These are phyloP conservation scores for Craterostigma plantagineum DNA, from an alignment of 257 asterid genomes.

Conservation along the genomic window DNA sequence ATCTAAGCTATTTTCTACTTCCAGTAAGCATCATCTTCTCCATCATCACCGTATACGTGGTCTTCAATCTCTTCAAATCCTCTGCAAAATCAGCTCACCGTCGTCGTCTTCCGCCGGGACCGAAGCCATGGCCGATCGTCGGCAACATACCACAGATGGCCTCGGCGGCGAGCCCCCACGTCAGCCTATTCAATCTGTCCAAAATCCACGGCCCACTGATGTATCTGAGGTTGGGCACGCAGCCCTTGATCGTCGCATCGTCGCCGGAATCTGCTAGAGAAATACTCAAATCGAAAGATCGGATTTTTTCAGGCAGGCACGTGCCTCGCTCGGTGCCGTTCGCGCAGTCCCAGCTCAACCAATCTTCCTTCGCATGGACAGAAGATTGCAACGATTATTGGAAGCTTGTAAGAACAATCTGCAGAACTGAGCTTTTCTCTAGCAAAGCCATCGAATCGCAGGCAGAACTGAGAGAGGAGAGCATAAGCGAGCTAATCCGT, in stretches of 20 bases:
- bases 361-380: constrained; percentile 15
- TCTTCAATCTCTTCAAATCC: too few species aligned
- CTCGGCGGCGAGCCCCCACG: constrained; percentile 11
- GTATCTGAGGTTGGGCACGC: constrained; percentile 16
- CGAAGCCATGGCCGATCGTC: constrained; percentile 35
- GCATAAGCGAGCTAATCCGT: constrained; percentile 17
- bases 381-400: constrained; percentile 11
- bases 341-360: constrained; percentile 9
- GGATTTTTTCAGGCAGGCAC: constrained; percentile 12
- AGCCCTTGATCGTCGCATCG: constrained; percentile 22
- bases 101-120: constrained; percentile 41
- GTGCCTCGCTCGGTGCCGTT: constrained; percentile 13
- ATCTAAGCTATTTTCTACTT: too few species aligned
- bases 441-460: constrained; percentile 15
- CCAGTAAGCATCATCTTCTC: too few species aligned
- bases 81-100: too few species aligned
- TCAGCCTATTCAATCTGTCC: constrained; percentile 16
- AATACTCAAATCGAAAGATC: constrained; percentile 20
- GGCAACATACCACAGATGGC: constrained; percentile 14
- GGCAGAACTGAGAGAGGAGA: constrained; percentile 13
- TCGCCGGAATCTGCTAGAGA: constrained; percentile 23
- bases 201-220: constrained; percentile 25
- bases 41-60: too few species aligned
- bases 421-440: constrained; percentile 23
- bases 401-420: constrained; percentile 13